Base-by-base conservation (phyloP, 768 basidiomycete genomes). In the Cystobasidiopsis lactophilus region DNA sequence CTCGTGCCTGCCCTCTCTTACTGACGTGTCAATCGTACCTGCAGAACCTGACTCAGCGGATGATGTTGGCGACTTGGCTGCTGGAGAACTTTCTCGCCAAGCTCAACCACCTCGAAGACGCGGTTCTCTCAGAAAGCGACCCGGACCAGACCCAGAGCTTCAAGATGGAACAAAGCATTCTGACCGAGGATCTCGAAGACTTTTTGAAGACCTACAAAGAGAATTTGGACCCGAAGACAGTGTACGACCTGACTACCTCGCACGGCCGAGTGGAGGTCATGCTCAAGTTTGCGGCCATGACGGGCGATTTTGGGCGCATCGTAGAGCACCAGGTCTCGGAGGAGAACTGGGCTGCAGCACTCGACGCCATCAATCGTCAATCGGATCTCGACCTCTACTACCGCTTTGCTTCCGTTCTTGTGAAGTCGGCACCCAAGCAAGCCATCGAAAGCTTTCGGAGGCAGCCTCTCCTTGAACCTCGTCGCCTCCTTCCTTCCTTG, bases 21-120 rank as follows among this genome's bases (percentile, higher is more conserved):
- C 50, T 40, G 14, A 38, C 23, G 35, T n/a, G n/a, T 39, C 33
- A 53, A 35, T 24, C 1, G 31, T 4, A 11, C 30, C 24, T 41
- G 13, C 52, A 95, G 89, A 86, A 93, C 61, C 59, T 82, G 37
- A 88, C 85, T 0, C 89, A 95, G 65, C 75, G 93, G 38, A 88
- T 88, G 80, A 86, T 96, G 78, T 70, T 98, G 19, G 89, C 93
- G 18, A 95, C 88, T 0, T 98, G 93, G 93, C 77, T 98, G 13
- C 80, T 93, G 29, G 93, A 98, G 66, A 85, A 96, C 58, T 95
- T 88, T 64, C 76, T 98, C 16, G 82, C 82, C 67, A 96, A 93
- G 70, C 86, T 84, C 66, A 91, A 93, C 62, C 85, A 91, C 56
- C 70, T 96, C 48, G 93, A 98, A 62, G 93, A 96, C 63, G 72